A percentile compares a stretch with the other conserved stretches of the same genome.
phyloP scores from a whole-genome alignment of 1,284 basidiomycete species.

The Microbotryum intermedium region DNA sequence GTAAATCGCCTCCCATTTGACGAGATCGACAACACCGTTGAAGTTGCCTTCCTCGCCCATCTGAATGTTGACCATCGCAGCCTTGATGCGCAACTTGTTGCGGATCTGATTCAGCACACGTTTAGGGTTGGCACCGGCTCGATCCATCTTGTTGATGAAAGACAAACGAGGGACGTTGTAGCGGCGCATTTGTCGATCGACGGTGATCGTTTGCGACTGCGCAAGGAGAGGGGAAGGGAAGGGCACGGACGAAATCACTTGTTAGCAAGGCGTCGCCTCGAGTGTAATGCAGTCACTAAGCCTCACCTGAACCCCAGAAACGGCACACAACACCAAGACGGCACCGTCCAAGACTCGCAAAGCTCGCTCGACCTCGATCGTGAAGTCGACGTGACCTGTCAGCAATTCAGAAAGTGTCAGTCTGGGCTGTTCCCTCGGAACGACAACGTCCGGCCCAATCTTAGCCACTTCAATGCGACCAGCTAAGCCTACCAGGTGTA shows the following conservation, averaged over 20 bases:
- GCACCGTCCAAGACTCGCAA: slow-evolving; percentile 94
- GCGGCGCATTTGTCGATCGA: slow-evolving; percentile 95
- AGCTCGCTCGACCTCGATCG: slow-evolving; percentile 96
- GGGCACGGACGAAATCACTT: not conserved
- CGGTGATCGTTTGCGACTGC: slow-evolving; percentile 95
- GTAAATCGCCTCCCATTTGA: slow-evolving; percentile 90
- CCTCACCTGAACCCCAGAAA: slow-evolving; percentile 82
- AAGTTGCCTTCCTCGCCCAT: slow-evolving; percentile 88
- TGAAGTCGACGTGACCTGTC: slow-evolving; percentile 94
- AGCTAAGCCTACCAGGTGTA: slow-evolving; percentile 62
- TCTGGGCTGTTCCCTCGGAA: no score
- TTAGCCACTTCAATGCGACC: no score
- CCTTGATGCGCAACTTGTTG: slow-evolving; percentile 80
- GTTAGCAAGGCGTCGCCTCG: no score
- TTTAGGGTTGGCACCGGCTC: slow-evolving; percentile 95
- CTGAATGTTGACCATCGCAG: slow-evolving; percentile 92
- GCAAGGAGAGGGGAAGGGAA: not conserved
- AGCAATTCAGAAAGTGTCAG: no score
- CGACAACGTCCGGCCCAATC: no score
- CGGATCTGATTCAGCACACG: slow-evolving; percentile 88
- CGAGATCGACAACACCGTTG: slow-evolving; percentile 78
- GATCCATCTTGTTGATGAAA: slow-evolving; percentile 99
- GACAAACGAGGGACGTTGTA: slow-evolving; percentile 92
- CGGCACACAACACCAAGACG: slow-evolving; percentile 91
- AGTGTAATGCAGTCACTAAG: not conserved